These are phyloP conservation scores for Wickerhamomyces rabaulensis DNA, from an alignment of 805 yeast genomes.

Conservation along the genomic window DNA sequence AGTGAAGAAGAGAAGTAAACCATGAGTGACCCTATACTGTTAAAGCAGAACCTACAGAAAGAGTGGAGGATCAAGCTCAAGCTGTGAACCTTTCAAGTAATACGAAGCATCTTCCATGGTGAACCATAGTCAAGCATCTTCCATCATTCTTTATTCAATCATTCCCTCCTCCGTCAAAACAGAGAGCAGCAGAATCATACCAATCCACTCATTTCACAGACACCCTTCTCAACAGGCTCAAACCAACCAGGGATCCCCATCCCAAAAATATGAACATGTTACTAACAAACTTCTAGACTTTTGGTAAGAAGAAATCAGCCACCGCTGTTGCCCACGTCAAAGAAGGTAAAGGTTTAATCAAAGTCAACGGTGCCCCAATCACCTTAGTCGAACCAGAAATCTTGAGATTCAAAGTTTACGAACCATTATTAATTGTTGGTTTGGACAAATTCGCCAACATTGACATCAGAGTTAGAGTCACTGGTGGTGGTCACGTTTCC, in stretches of 20 bases:
- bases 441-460: slow-evolving; percentile 97
- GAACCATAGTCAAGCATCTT: too few relatives aligned
- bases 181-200: too few relatives aligned
- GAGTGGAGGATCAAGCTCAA: too few relatives aligned
- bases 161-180: too few relatives aligned
- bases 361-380: slow-evolving; percentile 99
- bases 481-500: slow-evolving; percentile 99
- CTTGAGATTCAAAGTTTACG: slow-evolving; percentile 99
- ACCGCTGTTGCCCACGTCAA: slow-evolving; percentile 99
- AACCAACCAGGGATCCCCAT: too few relatives aligned
- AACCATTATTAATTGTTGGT: slow-evolving; percentile 97
- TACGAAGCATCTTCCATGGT: too few relatives aligned
- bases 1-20: too few relatives aligned
- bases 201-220: too few relatives aligned
- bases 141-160: too few relatives aligned
- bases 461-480: slow-evolving; percentile 97
- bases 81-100: too few relatives aligned
- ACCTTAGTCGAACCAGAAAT: slow-evolving; percentile 98
- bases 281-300: slow-evolving; percentile 58
- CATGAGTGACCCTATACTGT: too few relatives aligned
- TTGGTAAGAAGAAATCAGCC: slow-evolving; percentile 99
- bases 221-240: not conserved
- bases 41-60: too few relatives aligned
- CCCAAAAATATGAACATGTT: not conserved
- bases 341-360: slow-evolving; percentile 99